Base-by-base conservation (phyloP, 208 protist species). In the Trypanosoma melophagium region DNA sequence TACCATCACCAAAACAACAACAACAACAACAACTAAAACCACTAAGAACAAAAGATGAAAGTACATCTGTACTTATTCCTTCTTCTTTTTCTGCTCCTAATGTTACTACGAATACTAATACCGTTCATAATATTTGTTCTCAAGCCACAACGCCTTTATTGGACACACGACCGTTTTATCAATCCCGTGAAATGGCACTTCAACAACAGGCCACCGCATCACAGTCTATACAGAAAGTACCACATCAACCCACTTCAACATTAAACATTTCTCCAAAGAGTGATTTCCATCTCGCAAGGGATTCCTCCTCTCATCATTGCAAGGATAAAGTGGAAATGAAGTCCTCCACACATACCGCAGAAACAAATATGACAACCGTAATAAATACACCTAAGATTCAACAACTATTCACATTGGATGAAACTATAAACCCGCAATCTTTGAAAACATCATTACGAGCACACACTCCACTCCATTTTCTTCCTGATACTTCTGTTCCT, bases 91-190 rank as follows among this genome's bases (percentile, higher is more conserved):
- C 53, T 38, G 24, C 25, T 57, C 22, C 25, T 57, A 28, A 3
- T 38, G 53, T 8, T 60, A 17, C 25, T 19, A 28, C 10, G 35
- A 19, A 16, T 19, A 10, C 3, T 19, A 25, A 28, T 10, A 25
- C 3, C 10, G 16, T 3, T 55, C n/a, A 14, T 59, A 19, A 16
- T 19, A 10, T 9, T 19, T 13, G 10, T 10, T 8, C 3, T 28
- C 14, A 10, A 35, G n/a, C n/a, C 19, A 35, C n/a, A 31, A 64
- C 44, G 12, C 47, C 66, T n/a, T 25, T 62, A 19, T 7, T 63
- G 14, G 47, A 71, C 16, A 40, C 58, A 22, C 44, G 49, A 13
- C 17, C 47, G 1, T 64, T 62, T 57, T 57, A 57, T 35, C n/a
- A 28, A 58, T 63, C 57, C 14, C 28, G 50, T 12, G 28, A 71